Base-by-base conservation (phyloP, 441 rosid genomes). In the Euphorbia celastroides region DNA sequence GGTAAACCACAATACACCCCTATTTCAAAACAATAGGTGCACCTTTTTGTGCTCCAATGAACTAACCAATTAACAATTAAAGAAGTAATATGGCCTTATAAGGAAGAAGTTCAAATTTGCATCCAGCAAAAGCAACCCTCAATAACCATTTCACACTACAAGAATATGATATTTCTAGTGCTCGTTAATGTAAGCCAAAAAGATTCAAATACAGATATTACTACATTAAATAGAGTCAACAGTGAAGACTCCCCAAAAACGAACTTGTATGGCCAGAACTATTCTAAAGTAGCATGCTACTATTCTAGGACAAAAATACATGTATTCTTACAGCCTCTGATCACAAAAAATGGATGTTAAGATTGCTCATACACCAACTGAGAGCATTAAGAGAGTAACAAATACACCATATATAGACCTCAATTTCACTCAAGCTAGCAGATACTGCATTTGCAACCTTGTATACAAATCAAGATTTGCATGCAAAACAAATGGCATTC, bases 391-490 rank as follows among this genome's bases (percentile, higher is more conserved):
- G 7, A 63, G 41, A 63, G n/a, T 46, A 10, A 3, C 12, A 52
- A 52, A 3, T 7, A n/a, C n/a, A 22, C 27, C 22, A 14, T 22
- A n/a, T n/a, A 7, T 22, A 14, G 4, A 52, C 11, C 11, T 26
- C 11, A 52, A 52, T 5, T 52, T 14, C 22, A 22, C 22, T 23
- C 51, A 34, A 34, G 27, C 32, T 65, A 17, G 10, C 5, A 7
- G n/a, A 65, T 8, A 54, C 25, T 36, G 61, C 32, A 36, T 36
- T 55, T 31, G 30, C 62, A 36, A 65, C 20, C 7, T 52, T 65
- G 48, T 8, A 66, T n/a, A 26, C 25, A 55, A 31, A 22, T 54
- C 61, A 38, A 16, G 23, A 32, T 20, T 36, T 5, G 14, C 34
- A 36, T 20, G 60, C 20, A 28, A n/a, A 36, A 65, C 17, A 3